Percentiles rank a stretch among this genome's conserved stretches.
Conservation (phyloP, 805 yeast species). For the Candida ponderosae region DNA sequence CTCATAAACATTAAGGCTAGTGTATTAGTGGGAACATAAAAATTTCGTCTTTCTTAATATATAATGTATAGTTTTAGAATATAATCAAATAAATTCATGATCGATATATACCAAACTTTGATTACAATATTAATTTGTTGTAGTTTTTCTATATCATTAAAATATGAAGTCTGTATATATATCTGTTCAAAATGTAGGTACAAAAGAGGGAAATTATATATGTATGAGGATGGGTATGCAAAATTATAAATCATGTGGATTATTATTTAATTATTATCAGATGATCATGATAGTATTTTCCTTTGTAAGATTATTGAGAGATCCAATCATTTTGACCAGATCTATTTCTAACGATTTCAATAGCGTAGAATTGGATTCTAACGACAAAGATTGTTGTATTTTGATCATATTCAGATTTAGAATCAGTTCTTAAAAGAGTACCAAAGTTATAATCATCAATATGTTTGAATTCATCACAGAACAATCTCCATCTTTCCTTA, state of each 20-base stretch:
- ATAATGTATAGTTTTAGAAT: no score
- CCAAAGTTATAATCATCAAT: constrained; percentile 95
- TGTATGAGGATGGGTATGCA: no score
- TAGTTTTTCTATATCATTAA: no score
- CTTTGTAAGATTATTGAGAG: constrained; percentile 21
- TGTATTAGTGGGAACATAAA: background rate
- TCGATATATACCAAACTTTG: no score
- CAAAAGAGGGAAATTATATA: no score
- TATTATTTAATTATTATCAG: background rate
- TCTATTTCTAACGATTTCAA: constrained; percentile 90
- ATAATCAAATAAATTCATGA: no score
- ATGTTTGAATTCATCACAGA: constrained; percentile 74
- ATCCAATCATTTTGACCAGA: constrained; percentile 91
- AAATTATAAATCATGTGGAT: background rate
- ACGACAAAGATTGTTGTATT: constrained; percentile 82
- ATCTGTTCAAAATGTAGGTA: no score
- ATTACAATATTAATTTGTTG: no score
- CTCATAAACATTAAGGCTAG: constrained; percentile 12
- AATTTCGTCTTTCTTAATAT: no score
- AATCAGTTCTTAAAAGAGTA: constrained; percentile 73
- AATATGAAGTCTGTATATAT: no score
- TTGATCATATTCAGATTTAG: constrained; percentile 71
- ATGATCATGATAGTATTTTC: background rate
- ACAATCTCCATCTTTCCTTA: constrained; percentile 87
- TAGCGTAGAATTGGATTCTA: constrained; percentile 90